Evolutionary conservation across 2,329 filamentous ascomycete species (phyloP), one percentile per base, ranked within the genome.

Genomic region (Diplodia intermedia): DNA sequence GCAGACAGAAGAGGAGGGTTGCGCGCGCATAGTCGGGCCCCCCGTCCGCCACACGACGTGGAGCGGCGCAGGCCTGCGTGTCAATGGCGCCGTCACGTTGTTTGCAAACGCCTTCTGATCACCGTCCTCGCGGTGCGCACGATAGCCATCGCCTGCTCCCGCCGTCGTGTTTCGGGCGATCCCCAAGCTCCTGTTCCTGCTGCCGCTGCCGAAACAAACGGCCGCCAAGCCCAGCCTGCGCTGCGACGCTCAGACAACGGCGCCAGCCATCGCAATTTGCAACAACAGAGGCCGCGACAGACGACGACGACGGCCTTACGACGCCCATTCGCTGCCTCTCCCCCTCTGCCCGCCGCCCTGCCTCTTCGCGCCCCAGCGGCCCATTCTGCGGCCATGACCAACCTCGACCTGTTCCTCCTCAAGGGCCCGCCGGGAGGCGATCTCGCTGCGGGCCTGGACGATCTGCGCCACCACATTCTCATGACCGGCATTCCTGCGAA

Each of bases 351-450:
- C 56, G 43, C 50, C 57, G 18, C 49, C 26, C 33, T 47, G 40
- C 66, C n/a, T 47, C 47, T 18, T 50, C 52, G 31, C n/a, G 60
- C 56, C 36, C 20, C 20, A 29, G 33, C 52, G 36, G 38, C 55
- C 55, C 55, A 29, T 31, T 49, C 60, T 63, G 60, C 47, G 31
- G 69, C 69, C 68, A 79, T 79, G 77, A 74, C 77, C 69, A 79
- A 78, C 76, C 79, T 97, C 33, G 92, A 97, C 76, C 84, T 88
- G 71, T 85, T 97, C 55, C 84, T 97, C 56, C 88, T 92, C 72
- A 92, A 94, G 70, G 94, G 93, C 0, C 92, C 93, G 1, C 87
- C 88, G 1, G 86, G 89, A 71, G 91, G 89, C 23, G 89, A 95
- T 77, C 83, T 90, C 29, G 77, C 84, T 29, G 86, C 86, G 20